Base-by-base conservation (phyloP, 345 rosid species). In the Ceriops tagal region DNA sequence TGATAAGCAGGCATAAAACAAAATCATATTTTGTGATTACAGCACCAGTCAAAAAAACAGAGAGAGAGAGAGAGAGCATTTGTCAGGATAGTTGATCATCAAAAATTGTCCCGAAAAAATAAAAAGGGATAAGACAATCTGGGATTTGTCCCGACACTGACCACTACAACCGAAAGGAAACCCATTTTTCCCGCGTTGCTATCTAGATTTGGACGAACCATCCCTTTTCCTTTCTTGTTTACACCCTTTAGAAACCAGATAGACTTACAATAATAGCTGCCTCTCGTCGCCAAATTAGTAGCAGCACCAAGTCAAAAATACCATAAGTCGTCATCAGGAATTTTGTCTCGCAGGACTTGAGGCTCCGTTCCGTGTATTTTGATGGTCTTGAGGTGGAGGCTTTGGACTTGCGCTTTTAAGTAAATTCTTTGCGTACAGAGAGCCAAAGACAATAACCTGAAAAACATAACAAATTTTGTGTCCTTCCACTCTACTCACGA, bases 361-460 rank as follows among this genome's bases (percentile, higher is more conserved):
- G 53, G 83, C 85, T 76, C 77, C 82, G 62, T 75, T 76, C 46
- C 51, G 77, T 46, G 77, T 61, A 43, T 43, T 13, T 43, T 43
- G 49, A 64, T 77, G 79, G 76, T 80, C 87, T 2, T 75, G 53
- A 22, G 84, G 83, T 3, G 72, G 81, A 26, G 74, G 52, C 61
- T 77, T 82, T 18, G 76, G 73, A 52, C 87, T 66, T 35, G 51
- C 73, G 26, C 83, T 80, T 62, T 74, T 87, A 53, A 71, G 34
- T 53, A 89, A 85, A 76, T 61, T 88, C 84, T 85, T 91, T 0
- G 83, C 65, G 61, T 89, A 91, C 34, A 93, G 78, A 64, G 98
- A 84, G 30, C 92, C 89, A 6, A 91, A 93, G 60, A 93, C 96
- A 59, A 88, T 81, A 31, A 82, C 83, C 92, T 93, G 78, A 47